Base-by-base conservation (phyloP, 2,329 filamentous ascomycete species). In the Sclerotinia subarctica region DNA sequence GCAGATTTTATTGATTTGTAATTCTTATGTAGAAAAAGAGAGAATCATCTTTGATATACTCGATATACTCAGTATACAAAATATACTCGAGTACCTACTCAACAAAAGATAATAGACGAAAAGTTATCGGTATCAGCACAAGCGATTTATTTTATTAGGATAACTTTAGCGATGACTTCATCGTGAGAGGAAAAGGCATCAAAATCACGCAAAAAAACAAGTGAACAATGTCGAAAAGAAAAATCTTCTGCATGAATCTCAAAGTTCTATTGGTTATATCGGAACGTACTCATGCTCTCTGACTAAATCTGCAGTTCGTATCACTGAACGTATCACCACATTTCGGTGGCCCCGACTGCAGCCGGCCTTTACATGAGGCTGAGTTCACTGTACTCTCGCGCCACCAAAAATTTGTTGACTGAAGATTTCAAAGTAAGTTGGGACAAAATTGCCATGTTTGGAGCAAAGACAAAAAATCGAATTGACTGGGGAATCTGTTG, bases 311-410 rank as follows among this genome's bases (percentile, higher is more conserved):
- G 24, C 58, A 62, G 26, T 62, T 62, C 29, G 59, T 62, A 46
- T 21, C n/a, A 38, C 59, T 51, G 21, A 46, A 51, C 51, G 15
- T 62, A 51, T 51, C 59, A 49, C 59, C 38, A 51, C 59, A 38
- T 46, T 13, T 62, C 58, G 58, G 21, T 49, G 29, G 44, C 29
- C 58, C 58, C 58, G 44, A 62, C 44, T 62, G 58, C 44, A 62
- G 44, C 44, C 59, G 59, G 29, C 32, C 59, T 62, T 62, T 11
- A 38, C n/a, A 62, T 51, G 59, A 51, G 59, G 59, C 59, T 51
- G 59, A 62, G 46, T 38, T 62, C 15, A 13, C 26, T 51, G 29
- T 38, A 7, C 46, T 51, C 47, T 51, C 32, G n/a, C 59, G 46
- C 59, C 46, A 51, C 46, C 21, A 24, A 5, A 38, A 26, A 11